These are phyloP conservation scores for Zygnema cylindricum DNA, from an alignment of 139 green algal species.

Conservation along the genomic window DNA sequence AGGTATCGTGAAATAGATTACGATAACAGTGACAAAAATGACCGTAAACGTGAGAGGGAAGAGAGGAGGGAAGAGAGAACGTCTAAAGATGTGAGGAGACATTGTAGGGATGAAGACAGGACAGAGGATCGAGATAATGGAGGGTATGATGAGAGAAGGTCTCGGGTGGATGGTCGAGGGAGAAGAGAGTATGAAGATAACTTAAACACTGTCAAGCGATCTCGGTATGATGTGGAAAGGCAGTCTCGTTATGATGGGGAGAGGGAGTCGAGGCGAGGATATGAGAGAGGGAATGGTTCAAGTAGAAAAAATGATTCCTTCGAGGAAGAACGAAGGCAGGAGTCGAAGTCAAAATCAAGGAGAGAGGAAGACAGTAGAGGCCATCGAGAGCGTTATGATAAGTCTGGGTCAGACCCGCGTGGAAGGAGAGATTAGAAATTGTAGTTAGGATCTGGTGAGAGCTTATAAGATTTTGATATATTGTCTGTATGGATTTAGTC, in stretches of 20 bases:
- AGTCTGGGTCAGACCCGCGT: neutral
- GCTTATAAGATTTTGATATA: too few species aligned
- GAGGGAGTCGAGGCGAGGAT: constrained; percentile 3
- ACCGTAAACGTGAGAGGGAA: neutral
- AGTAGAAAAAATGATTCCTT: neutral
- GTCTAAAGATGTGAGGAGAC: neutral
- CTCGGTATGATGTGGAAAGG: neutral
- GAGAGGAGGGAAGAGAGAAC: neutral
- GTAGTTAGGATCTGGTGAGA: too few species aligned
- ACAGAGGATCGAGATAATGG: neutral
- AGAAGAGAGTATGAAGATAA: neutral
- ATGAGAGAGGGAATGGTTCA: neutral
- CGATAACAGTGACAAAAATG: neutral
- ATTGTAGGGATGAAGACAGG: neutral
- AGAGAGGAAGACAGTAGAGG: constrained; percentile 9
- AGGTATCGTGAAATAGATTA: neutral
- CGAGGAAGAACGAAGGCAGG: neutral
- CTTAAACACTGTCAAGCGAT: neutral
- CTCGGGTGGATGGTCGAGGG: neutral
- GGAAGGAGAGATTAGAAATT: neutral
- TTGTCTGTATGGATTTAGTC: too few species aligned
- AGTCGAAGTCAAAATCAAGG: neutral
- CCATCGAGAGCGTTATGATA: neutral
- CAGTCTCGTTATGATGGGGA: neutral
- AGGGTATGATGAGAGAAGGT: neutral